phyloP scores from a whole-genome alignment of 148 eudicot genomes.

The Heliosperma pusillum region DNA sequence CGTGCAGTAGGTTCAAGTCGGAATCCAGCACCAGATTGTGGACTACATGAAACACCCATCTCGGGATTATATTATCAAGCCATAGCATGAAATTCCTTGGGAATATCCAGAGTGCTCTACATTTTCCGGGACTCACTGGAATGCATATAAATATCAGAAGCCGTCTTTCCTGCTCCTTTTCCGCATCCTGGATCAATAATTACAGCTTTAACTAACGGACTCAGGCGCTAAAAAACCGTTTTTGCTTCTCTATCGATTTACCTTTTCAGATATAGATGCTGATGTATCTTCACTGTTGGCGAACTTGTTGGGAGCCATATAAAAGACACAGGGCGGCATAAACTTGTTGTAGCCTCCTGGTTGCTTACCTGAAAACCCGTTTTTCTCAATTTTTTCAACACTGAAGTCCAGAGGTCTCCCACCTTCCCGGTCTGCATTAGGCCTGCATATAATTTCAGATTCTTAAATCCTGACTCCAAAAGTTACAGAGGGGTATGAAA shows the following conservation, averaged over 20 bases:
- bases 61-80: conserved; percentile 65
- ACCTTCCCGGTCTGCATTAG: conserved; percentile 67
- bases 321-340: conserved; percentile 63
- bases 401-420: conserved; percentile 66
- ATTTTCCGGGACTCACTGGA: conserved; percentile 86
- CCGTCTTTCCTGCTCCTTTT: conserved; percentile 29
- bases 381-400: conserved; percentile 41
- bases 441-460: conserved; percentile 11
- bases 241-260: background rate
- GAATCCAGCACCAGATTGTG: conserved; percentile 77
- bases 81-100: conserved; percentile 72
- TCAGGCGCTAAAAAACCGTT: background rate
- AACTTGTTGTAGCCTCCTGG: conserved; percentile 40
- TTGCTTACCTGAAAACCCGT: conserved; percentile 58
- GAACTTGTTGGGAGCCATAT: conserved; percentile 26
- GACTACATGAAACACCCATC: conserved; percentile 71
- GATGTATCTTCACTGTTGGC: conserved; percentile 28
- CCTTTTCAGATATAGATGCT: background rate
- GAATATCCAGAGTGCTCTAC: conserved; percentile 65
- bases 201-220: background rate
- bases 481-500: background rate
- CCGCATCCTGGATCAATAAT: conserved; percentile 24
- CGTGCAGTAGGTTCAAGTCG: conserved; percentile 71
- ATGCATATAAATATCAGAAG: conserved; percentile 61
- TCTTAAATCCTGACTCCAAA: background rate